Conservation (phyloP, 2,329 filamentous ascomycete genomes). For the Fusarium piperis region DNA sequence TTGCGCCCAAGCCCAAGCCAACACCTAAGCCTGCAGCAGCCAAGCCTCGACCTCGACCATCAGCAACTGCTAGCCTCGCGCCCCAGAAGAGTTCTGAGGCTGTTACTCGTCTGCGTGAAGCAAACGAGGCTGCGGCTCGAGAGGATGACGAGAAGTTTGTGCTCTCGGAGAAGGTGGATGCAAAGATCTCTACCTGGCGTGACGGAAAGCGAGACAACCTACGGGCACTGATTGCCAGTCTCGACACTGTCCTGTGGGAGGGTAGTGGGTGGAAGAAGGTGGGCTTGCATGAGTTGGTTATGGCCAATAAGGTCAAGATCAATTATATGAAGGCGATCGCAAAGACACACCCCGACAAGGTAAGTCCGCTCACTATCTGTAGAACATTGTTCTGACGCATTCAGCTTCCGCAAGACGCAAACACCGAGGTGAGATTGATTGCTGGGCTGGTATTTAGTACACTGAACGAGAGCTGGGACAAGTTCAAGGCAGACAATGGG, state of each 20-base stretch:
- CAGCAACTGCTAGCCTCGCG: conserved; percentile 50
- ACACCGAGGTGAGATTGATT: conserved; percentile 72
- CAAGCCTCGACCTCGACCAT: conserved; percentile 58
- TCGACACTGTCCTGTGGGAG: conserved; percentile 92
- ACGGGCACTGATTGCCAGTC: conserved; percentile 83
- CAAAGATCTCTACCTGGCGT: conserved; percentile 81
- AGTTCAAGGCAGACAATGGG: conserved; percentile 75
- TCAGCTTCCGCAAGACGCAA: conserved; percentile 71
- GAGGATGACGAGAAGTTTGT: conserved; percentile 95
- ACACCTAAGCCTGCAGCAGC: conserved; percentile 57
- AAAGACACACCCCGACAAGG: conserved; percentile 99
- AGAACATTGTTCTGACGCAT: conserved; percentile 12
- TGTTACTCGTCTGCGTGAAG: conserved; percentile 81
- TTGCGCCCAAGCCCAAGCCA: conserved; percentile 72
- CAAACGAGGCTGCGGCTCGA: conserved; percentile 84
- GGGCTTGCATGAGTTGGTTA: conserved; percentile 89
- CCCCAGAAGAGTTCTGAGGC: conserved; percentile 73
- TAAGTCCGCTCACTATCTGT: conserved; percentile 55
- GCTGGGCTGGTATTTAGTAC: conserved; percentile 73
- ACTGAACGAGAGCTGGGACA: conserved; percentile 78
- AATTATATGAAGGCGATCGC: conserved; percentile 99
- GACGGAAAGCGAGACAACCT: conserved; percentile 94
- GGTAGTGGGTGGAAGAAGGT: conserved; percentile 97
- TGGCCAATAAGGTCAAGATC: conserved; percentile 96
- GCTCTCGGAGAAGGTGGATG: conserved; percentile 86